Conservation (phyloP, 495 filamentous ascomycete genomes). For the Letharia lupina region DNA sequence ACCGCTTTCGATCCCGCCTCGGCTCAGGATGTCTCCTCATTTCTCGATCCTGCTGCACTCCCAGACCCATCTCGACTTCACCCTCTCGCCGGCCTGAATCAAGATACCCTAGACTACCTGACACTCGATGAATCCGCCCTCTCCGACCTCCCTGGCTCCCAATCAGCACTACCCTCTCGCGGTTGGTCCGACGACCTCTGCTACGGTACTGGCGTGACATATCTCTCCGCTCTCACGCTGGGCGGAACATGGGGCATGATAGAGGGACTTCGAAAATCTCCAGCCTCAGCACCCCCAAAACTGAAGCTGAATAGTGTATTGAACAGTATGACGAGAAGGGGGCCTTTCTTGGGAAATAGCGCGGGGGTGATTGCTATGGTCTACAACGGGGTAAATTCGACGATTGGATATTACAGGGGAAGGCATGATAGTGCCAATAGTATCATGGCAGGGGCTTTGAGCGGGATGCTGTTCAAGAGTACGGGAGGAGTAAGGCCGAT, state of each 20-base stretch:
- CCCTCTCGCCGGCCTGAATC: constrained; percentile 88
- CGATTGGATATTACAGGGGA: constrained; percentile 72
- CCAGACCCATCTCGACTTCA: constrained; percentile 82
- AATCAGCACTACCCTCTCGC: constrained; percentile 81
- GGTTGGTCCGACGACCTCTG: constrained; percentile 98
- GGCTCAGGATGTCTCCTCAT: constrained; percentile 71
- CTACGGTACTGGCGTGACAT: constrained; percentile 92
- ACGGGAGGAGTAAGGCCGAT: constrained; percentile 83
- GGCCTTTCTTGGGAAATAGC: constrained; percentile 93
- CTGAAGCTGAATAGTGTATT: constrained; percentile 85
- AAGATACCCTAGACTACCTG: constrained; percentile 86
- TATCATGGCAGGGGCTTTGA: constrained; percentile 71
- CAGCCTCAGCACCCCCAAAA: constrained; percentile 69
- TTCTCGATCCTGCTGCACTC: constrained; percentile 60
- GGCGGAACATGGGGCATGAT: constrained; percentile 87
- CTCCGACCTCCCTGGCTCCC: constrained; percentile 76
- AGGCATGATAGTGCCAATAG: constrained; percentile 90
- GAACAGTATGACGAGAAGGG: constrained; percentile 84
- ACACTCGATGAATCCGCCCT: constrained; percentile 85
- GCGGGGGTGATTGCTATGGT: constrained; percentile 91
- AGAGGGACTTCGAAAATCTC: constrained; percentile 73
- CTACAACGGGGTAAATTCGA: constrained; percentile 92
- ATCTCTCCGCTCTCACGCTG: constrained; percentile 73
- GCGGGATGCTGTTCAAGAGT: constrained; percentile 92
- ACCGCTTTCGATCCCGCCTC: constrained; percentile 58